A percentile compares a stretch with the other conserved stretches of the same genome.
Evolutionary conservation across 1,284 basidiomycete species (phyloP).

Genomic region (Cerioporus squamosus): DNA sequence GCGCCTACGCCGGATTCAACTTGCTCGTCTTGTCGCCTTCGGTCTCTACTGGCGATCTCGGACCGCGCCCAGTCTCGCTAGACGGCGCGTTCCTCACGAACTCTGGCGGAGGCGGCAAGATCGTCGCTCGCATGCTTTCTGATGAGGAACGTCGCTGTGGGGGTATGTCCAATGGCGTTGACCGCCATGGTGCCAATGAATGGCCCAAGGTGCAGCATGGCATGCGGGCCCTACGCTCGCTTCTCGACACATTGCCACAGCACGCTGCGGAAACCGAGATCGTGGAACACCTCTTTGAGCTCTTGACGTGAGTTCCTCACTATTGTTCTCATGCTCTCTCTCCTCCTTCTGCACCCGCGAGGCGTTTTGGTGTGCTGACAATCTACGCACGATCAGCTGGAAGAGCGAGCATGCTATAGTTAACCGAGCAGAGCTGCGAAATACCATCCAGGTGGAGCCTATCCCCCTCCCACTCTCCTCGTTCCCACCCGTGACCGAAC

Average conservation of each 20-base stretch:
- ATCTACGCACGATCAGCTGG: constrained; percentile 33
- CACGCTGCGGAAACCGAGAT: constrained; percentile 53
- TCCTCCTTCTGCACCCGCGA: constrained; percentile 7
- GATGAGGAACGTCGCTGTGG: constrained; percentile 52
- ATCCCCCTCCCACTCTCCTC: constrained; percentile 26
- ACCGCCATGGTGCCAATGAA: constrained; percentile 53
- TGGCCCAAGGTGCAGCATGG: constrained; percentile 79
- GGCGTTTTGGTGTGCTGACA: neutral
- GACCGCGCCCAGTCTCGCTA: constrained; percentile 43
- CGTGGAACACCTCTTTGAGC: constrained; percentile 58
- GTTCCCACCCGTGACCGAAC: constrained; percentile 8
- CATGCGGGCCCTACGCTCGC: constrained; percentile 46
- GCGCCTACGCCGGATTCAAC: constrained; percentile 77
- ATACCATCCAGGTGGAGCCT: constrained; percentile 66
- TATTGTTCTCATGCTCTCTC: constrained; percentile 15
- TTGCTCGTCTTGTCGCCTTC: constrained; percentile 56
- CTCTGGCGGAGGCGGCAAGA: constrained; percentile 61
- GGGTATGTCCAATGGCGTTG: constrained; percentile 76
- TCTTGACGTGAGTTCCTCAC: constrained; percentile 66
- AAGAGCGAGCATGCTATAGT: constrained; percentile 42
- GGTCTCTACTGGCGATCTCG: constrained; percentile 5
- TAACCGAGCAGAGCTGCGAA: constrained; percentile 55
- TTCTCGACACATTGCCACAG: constrained; percentile 41
- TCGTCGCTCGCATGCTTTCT: constrained; percentile 57
- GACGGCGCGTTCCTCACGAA: constrained; percentile 67